A percentile compares a stretch with the other conserved stretches of the same genome.
Conservation (phyloP, 1,284 basidiomycete genomes). For the Marasmius sp. region DNA sequence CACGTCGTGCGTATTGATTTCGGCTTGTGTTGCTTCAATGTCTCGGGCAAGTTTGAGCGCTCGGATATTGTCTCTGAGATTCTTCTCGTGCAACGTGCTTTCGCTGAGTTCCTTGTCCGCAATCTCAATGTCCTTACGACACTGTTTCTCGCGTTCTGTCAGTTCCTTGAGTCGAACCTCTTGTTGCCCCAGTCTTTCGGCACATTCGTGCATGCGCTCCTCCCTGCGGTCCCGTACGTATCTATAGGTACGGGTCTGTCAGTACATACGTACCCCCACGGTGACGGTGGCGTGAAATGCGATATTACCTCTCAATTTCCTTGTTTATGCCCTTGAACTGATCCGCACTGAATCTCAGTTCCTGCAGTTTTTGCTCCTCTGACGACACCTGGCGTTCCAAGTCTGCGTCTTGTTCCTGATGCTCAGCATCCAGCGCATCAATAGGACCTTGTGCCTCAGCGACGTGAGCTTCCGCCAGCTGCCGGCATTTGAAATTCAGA, state of each 20-base stretch:
- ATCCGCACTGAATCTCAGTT: constrained; percentile 67
- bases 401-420: constrained; percentile 54
- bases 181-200: constrained; percentile 58
- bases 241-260: constrained; percentile 36
- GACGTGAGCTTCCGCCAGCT: constrained; percentile 71
- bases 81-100: constrained; percentile 67
- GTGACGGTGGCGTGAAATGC: constrained; percentile 16
- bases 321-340: constrained; percentile 62
- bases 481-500: neutral
- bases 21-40: constrained; percentile 65
- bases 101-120: constrained; percentile 76
- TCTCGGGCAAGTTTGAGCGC: constrained; percentile 71
- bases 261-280: neutral
- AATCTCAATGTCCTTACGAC: constrained; percentile 50
- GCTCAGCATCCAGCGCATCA: constrained; percentile 61
- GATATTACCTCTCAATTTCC: constrained; percentile 58
- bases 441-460: constrained; percentile 68
- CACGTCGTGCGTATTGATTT: constrained; percentile 79
- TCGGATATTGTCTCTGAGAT: constrained; percentile 85
- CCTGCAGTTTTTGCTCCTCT: constrained; percentile 58
- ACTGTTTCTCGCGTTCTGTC: constrained; percentile 49
- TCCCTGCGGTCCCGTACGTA: constrained; percentile 74
- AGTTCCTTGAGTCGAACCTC: constrained; percentile 62
- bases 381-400: constrained; percentile 48
- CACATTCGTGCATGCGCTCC: constrained; percentile 62